Percentiles rank a stretch among this genome's conserved stretches.
phyloP scores from a whole-genome alignment of 2,329 filamentous ascomycete species.

The Diplodia scrobiculata region DNA sequence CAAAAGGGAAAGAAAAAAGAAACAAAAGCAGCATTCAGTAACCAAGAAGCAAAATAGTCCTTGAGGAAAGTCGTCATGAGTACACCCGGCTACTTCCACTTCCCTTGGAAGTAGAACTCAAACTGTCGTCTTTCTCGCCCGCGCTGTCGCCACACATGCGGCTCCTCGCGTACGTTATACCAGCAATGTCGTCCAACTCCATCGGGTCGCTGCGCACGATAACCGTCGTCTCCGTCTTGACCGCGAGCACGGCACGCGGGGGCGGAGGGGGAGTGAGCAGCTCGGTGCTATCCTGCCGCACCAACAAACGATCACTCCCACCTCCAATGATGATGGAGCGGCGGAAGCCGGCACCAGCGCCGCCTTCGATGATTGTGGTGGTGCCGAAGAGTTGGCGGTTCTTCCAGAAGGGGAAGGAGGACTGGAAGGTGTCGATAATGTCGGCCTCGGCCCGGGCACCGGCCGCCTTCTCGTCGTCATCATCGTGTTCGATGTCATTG shows the following conservation, averaged over 20 bases:
- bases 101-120: constrained; percentile 4
- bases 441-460: constrained; percentile 34
- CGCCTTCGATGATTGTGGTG: constrained; percentile 49
- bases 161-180: neutral
- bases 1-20: too few relatives aligned
- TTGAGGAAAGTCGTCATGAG: constrained; percentile 4
- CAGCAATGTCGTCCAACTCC: constrained; percentile 11
- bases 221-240: constrained; percentile 51
- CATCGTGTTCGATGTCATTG: constrained; percentile 33
- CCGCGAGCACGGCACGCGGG: constrained; percentile 29
- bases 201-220: constrained; percentile 35
- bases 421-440: constrained; percentile 41
- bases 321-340: neutral
- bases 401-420: constrained; percentile 36
- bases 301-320: neutral
- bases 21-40: too few relatives aligned
- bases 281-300: constrained; percentile 14
- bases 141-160: neutral
- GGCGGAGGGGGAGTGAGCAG: neutral
- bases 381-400: constrained; percentile 48
- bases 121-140: constrained; percentile 10
- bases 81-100: neutral
- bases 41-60: too few relatives aligned
- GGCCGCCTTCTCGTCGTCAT: neutral
- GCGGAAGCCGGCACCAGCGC: neutral